Conservation (phyloP, 768 basidiomycete genomes). For the Tulasnella sp. region DNA sequence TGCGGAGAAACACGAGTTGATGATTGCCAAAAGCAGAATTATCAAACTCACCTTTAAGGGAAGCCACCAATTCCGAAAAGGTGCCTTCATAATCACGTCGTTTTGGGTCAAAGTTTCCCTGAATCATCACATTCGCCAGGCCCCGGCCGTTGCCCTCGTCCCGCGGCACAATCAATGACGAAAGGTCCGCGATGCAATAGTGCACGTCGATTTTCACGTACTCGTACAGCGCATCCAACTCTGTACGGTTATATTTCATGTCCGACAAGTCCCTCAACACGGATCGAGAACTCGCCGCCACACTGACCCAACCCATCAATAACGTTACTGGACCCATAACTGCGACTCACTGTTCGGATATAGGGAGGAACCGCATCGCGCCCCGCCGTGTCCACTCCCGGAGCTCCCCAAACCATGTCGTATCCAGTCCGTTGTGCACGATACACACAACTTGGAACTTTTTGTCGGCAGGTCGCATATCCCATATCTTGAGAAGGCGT, state of each 20-base stretch:
- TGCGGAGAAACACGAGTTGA: background rate
- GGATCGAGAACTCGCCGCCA: background rate
- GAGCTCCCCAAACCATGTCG: background rate
- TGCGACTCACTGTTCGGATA: slow-evolving; percentile 6
- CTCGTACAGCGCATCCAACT: background rate
- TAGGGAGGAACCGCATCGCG: background rate
- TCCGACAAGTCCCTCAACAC: background rate
- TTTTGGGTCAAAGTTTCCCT: background rate
- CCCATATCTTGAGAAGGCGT: slow-evolving; percentile 8
- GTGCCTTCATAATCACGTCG: background rate
- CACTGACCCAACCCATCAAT: background rate
- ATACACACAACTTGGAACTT: slow-evolving; percentile 8
- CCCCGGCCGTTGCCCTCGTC: background rate
- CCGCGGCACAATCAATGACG: background rate
- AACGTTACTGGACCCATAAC: background rate
- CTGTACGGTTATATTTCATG: background rate
- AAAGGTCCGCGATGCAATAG: background rate
- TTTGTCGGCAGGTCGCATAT: background rate
- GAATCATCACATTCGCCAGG: background rate
- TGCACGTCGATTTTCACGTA: background rate
- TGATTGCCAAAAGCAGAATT: background rate
- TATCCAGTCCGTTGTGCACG: background rate
- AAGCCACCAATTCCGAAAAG: background rate
- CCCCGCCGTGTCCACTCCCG: background rate
- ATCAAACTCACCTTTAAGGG: background rate